Evolutionary conservation across 306 rosid genomes (phyloP).

Genomic region (Vigna radiata): DNA sequence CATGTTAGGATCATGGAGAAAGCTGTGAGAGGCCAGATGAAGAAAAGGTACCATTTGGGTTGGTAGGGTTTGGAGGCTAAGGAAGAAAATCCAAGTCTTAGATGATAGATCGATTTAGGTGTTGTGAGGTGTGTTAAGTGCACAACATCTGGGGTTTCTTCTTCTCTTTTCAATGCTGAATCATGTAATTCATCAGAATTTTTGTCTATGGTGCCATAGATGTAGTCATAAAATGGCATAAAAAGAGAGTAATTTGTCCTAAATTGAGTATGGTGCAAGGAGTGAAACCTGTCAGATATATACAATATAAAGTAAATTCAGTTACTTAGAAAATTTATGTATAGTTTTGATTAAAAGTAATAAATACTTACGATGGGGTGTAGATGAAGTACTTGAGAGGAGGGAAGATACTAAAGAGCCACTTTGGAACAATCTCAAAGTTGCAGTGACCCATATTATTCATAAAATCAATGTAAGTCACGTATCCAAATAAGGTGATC

Average conservation of each 20-base stretch:
- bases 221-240: conserved; percentile 74
- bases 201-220: conserved; percentile 63
- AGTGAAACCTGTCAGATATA: conserved; percentile 56
- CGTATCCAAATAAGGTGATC: conserved; percentile 29
- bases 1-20: conserved; percentile 53
- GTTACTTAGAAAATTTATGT: not conserved
- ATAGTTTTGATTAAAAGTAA: not conserved
- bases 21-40: conserved; percentile 72
- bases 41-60: conserved; percentile 59
- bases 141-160: conserved; percentile 56
- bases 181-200: conserved; percentile 47
- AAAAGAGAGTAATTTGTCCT: conserved; percentile 64
- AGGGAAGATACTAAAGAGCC: conserved; percentile 52
- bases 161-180: conserved; percentile 38
- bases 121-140: conserved; percentile 67
- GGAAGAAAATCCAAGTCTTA: conserved; percentile 58
- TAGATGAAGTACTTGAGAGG: conserved; percentile 71
- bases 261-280: conserved; percentile 76
- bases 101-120: conserved; percentile 64
- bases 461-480: conserved; percentile 68
- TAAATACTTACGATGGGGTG: conserved; percentile 69
- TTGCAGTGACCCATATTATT: conserved; percentile 80
- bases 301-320: no score
- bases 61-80: conserved; percentile 62
- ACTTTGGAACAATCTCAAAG: conserved; percentile 60